Evolutionary conservation across 208 protist genomes (phyloP), one percentile per base, ranked within the genome.

Genomic region (Leishmania major): DNA sequence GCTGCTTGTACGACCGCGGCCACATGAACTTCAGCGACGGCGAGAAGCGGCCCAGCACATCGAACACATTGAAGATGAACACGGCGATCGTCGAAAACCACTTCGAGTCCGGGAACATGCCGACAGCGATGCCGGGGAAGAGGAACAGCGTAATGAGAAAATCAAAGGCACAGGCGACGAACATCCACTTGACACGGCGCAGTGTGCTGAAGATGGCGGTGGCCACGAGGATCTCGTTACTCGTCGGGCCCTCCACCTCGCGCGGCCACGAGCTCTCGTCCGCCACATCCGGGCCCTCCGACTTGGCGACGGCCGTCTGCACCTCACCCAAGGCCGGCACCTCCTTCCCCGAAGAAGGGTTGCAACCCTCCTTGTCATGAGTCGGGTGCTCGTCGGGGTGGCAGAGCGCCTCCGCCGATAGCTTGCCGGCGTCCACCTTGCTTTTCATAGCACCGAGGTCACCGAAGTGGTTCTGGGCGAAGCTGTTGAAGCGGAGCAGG

Each of bases 131-230:
- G 62, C 80, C 81, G 28, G 92, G 91, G 84, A 94, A 94, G 47
- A 96, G 78, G 71, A 87, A 87, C 45, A 96, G 84, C 19, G 91
- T 91, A 62, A 94, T 64, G 74, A 94, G 77, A 60, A 96, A 93
- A 66, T 78, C 75, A 66, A 92, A 89, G 73, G 10, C 78, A 59
- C 85, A 89, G 35, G 89, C 67, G 45, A 89, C 74, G 22, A 84
- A 72, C 88, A 94, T 93, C 62, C 75, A 80, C 67, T 74, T 87
- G 55, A 92, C 77, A 11, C 31, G 31, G 22, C 83, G 64, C 28
- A 90, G 76, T 5, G 82, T 78, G 49, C 37, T 55, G 40, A 83
- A 81, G 81, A 87, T 72, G 35, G 31, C 8, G 55, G 86, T 88
- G 67, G 60, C 43, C 15, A 17, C 37, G 37, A 87, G 69, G 0